These are phyloP conservation scores for Coniochaeta ligniaria DNA, from an alignment of 2,329 filamentous ascomycete species.

Conservation along the genomic window DNA sequence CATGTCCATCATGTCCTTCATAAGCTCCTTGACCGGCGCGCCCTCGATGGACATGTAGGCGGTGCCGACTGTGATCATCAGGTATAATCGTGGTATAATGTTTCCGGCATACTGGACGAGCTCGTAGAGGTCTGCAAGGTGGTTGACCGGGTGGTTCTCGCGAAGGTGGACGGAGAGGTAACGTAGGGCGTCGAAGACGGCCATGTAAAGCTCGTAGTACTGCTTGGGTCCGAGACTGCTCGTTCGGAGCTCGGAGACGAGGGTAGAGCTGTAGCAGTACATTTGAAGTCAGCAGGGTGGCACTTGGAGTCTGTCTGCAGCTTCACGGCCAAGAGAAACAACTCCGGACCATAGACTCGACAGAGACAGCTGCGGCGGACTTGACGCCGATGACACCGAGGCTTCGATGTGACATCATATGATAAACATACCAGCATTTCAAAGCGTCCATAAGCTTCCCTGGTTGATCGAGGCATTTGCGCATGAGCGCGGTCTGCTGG, in stretches of 20 bases:
- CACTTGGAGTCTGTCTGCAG: background rate
- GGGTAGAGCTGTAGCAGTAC: conserved; percentile 64
- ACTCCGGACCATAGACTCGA: background rate
- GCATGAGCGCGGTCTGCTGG: conserved; percentile 95
- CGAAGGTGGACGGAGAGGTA: conserved; percentile 94
- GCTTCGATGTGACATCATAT: background rate
- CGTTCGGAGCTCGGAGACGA: conserved; percentile 96
- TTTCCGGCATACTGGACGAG: conserved; percentile 97
- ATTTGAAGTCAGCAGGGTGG: background rate
- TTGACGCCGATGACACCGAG: background rate
- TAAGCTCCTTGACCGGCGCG: conserved; percentile 97
- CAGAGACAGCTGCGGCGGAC: background rate
- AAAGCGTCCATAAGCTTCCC: conserved; percentile 99
- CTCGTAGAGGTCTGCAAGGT: conserved; percentile 96
- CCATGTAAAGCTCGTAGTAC: conserved; percentile 99
- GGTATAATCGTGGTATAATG: conserved; percentile 89
- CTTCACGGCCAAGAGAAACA: conserved; percentile 5
- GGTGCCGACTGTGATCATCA: conserved; percentile 98
- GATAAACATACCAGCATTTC: conserved; percentile 82
- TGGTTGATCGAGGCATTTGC: conserved; percentile 92
- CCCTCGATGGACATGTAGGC: conserved; percentile 99
- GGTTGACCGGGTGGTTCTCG: conserved; percentile 95
- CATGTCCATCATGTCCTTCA: conserved; percentile 99
- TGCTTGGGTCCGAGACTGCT: conserved; percentile 98
- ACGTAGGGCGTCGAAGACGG: conserved; percentile 94